Percentiles rank a stretch among this genome's conserved stretches.
Evolutionary conservation across 768 basidiomycete genomes (phyloP).

Genomic region (Psilocybe azurescens): DNA sequence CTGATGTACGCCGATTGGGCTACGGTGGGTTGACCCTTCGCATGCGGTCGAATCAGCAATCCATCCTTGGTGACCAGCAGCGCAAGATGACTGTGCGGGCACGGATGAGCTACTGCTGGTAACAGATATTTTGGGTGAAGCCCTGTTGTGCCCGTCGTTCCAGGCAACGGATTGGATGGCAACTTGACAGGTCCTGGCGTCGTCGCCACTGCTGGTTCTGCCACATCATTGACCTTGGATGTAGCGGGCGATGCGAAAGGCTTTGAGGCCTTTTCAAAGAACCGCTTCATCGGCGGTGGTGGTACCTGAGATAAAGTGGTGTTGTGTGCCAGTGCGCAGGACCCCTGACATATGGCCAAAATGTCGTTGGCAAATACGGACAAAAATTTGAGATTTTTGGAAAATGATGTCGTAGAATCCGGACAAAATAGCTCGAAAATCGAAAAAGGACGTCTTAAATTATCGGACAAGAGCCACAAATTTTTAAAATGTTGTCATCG

Average conservation of each 20-base stretch:
- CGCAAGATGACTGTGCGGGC: constrained; percentile 72
- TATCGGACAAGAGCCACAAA: no score
- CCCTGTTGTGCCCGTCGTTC: constrained; percentile 25
- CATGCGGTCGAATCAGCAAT: constrained; percentile 68
- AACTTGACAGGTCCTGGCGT: not conserved
- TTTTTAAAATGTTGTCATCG: no score
- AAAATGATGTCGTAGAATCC: no score
- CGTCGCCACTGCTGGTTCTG: constrained; percentile 1
- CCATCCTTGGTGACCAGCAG: constrained; percentile 63
- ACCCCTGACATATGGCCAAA: no score
- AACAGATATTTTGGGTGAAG: constrained; percentile 70
- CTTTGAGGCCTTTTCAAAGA: constrained; percentile 45
- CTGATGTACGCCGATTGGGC: constrained; percentile 42
- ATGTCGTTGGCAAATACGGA: no score
- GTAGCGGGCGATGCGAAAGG: constrained; percentile 32
- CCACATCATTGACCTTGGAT: constrained; percentile 11
- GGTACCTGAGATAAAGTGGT: constrained; percentile 5
- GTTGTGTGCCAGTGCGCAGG: not conserved
- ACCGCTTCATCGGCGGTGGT: constrained; percentile 42
- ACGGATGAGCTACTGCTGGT: constrained; percentile 77
- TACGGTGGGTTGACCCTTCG: constrained; percentile 12
- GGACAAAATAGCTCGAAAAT: no score
- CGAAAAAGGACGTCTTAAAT: no score
- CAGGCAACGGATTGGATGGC: constrained; percentile 12
- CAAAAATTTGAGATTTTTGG: no score